Evolutionary conservation across 2,329 filamentous ascomycete genomes (phyloP).

Genomic region (Hirsutella thompsonii): DNA sequence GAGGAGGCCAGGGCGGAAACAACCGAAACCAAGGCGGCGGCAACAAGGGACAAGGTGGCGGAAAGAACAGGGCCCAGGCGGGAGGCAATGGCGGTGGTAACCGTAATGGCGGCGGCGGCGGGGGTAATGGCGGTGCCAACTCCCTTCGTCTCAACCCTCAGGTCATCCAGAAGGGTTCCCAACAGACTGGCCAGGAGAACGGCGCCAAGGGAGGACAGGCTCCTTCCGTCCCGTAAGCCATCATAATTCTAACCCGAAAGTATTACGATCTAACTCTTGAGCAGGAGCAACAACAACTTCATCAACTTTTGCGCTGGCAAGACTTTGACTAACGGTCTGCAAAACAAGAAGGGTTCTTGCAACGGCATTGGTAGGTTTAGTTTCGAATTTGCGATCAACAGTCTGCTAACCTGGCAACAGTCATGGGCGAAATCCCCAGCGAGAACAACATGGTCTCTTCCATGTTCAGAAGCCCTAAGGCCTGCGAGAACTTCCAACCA

Average conservation of each 20-base stretch:
- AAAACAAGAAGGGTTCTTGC: conserved; percentile 46
- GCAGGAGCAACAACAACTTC: conserved; percentile 41
- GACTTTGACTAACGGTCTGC: conserved; percentile 46
- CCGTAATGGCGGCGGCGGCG: conserved; percentile 10
- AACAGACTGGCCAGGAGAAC: background rate
- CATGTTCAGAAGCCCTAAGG: conserved; percentile 38
- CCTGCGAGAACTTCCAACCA: conserved; percentile 31
- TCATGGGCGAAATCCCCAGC: conserved; percentile 48
- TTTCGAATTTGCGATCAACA: background rate
- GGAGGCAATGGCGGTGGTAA: conserved; percentile 9
- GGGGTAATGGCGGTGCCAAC: background rate
- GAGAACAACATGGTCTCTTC: conserved; percentile 43
- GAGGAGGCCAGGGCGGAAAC: conserved; percentile 3
- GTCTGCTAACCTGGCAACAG: conserved; percentile 15
- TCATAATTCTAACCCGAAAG: background rate
- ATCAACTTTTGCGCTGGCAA: conserved; percentile 48
- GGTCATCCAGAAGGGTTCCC: background rate
- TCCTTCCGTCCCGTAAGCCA: conserved; percentile 35
- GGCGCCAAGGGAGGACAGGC: conserved; percentile 10
- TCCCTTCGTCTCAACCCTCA: background rate
- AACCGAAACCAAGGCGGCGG: conserved; percentile 9
- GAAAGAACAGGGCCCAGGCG: conserved; percentile 8
- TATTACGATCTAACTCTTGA: conserved; percentile 4
- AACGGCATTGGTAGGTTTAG: conserved; percentile 41
- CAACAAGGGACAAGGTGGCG: conserved; percentile 11